phyloP scores from a whole-genome alignment of 2,329 filamentous ascomycete genomes.

The Nemania sp. region DNA sequence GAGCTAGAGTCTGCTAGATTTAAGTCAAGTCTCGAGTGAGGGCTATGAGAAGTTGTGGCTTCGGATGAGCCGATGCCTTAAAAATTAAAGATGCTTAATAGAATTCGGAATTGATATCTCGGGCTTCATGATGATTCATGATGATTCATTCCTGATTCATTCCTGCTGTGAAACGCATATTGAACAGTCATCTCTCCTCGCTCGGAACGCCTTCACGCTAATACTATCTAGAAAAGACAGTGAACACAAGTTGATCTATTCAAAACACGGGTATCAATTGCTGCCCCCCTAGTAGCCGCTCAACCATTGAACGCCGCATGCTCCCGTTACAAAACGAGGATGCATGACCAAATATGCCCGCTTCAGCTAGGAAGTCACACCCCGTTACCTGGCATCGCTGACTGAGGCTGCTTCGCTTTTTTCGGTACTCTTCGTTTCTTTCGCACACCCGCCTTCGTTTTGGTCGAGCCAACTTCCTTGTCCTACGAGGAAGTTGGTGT shows the following conservation, averaged over 20 bases:
- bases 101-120: constrained; percentile 11
- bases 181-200: background rate
- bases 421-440: background rate
- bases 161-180: background rate
- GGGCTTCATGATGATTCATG: too few species aligned
- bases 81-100: background rate
- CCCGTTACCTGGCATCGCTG: background rate
- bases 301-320: constrained; percentile 7
- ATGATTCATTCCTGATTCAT: background rate
- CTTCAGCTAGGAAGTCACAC: background rate
- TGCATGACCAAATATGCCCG: background rate
- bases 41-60: background rate
- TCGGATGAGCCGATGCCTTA: constrained; percentile 18
- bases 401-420: constrained; percentile 9
- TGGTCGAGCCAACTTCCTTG: background rate
- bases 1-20: background rate
- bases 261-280: constrained; percentile 36
- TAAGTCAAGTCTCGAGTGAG: background rate
- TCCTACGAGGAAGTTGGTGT: constrained; percentile 29
- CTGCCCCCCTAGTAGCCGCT: constrained; percentile 13
- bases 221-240: background rate
- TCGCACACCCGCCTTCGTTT: background rate
- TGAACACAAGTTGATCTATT: constrained; percentile 19
- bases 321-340: background rate
- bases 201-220: background rate